Percentiles rank a stretch among this genome's conserved stretches.
These are phyloP conservation scores for Chrysanthemum lavandulifolium DNA, from an alignment of 129 eudicot genomes.

Conservation along the genomic window DNA sequence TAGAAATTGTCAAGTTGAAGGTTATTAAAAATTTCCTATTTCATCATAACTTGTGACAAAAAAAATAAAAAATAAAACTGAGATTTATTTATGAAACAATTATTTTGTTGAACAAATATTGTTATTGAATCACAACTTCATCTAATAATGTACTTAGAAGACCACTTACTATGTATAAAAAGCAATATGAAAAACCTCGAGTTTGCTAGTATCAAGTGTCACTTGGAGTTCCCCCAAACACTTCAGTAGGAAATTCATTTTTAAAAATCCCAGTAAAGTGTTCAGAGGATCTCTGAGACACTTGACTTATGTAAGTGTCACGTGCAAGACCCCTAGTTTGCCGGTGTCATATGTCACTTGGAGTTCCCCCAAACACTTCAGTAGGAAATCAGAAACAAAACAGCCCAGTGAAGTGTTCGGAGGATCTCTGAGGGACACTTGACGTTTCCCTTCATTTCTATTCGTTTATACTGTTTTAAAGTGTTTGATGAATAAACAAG, in stretches of 20 bases:
- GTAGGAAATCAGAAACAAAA: background rate
- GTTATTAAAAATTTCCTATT: too few species aligned
- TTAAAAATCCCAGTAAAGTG: conserved; percentile 20
- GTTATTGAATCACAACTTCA: too few species aligned
- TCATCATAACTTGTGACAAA: too few species aligned
- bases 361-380: conserved; percentile 41
- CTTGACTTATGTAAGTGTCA: background rate
- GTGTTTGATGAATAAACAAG: conserved; percentile 2
- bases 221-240: conserved; percentile 35
- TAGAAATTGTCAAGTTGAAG: too few species aligned
- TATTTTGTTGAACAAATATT: too few species aligned
- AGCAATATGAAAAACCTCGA: background rate
- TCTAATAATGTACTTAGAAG: background rate
- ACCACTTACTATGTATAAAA: background rate
- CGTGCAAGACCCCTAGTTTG: background rate
- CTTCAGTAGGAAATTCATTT: conserved; percentile 9
- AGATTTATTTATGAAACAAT: background rate
- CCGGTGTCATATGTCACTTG: conserved; percentile 16
- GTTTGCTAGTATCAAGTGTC: background rate
- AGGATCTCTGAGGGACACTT: conserved; percentile 32
- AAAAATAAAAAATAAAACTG: too few species aligned
- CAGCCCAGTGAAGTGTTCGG: conserved; percentile 33
- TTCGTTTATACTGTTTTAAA: background rate
- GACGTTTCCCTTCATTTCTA: conserved; percentile 5
- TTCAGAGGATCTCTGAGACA: conserved; percentile 23